These are phyloP conservation scores for Eucalyptus camaldulensis DNA, from an alignment of 345 rosid genomes.

Conservation along the genomic window DNA sequence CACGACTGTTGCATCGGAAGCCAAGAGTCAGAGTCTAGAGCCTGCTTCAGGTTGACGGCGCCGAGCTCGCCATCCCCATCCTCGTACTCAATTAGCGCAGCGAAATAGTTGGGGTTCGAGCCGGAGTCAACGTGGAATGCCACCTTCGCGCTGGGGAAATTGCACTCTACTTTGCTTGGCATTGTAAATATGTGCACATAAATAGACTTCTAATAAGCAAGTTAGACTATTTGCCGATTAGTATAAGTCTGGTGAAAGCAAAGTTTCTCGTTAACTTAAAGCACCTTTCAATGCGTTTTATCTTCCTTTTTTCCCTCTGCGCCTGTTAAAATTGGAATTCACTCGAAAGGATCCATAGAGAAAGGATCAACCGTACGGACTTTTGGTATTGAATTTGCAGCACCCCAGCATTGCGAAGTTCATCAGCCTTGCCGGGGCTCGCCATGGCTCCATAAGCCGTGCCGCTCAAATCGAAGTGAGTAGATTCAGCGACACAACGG, in stretches of 20 bases:
- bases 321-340: no score
- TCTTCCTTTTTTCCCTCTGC: neutral
- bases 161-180: constrained; percentile 33
- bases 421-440: constrained; percentile 24
- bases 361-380: constrained; percentile 5
- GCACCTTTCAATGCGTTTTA: neutral
- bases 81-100: constrained; percentile 22
- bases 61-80: constrained; percentile 45
- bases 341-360: neutral
- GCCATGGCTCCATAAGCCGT: constrained; percentile 75
- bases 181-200: neutral
- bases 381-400: constrained; percentile 30
- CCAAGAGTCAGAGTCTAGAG: constrained; percentile 25
- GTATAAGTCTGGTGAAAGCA: neutral
- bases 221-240: neutral
- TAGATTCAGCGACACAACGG: constrained; percentile 24
- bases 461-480: constrained; percentile 70
- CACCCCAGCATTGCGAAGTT: constrained; percentile 43
- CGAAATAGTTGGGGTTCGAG: constrained; percentile 42
- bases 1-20: constrained; percentile 35
- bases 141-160: constrained; percentile 19
- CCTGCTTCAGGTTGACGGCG: constrained; percentile 29
- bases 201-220: neutral
- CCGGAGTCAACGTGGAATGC: constrained; percentile 37
- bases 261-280: neutral